phyloP scores from a whole-genome alignment of 2,329 filamentous ascomycete genomes.

The Diaporthe sp. region DNA sequence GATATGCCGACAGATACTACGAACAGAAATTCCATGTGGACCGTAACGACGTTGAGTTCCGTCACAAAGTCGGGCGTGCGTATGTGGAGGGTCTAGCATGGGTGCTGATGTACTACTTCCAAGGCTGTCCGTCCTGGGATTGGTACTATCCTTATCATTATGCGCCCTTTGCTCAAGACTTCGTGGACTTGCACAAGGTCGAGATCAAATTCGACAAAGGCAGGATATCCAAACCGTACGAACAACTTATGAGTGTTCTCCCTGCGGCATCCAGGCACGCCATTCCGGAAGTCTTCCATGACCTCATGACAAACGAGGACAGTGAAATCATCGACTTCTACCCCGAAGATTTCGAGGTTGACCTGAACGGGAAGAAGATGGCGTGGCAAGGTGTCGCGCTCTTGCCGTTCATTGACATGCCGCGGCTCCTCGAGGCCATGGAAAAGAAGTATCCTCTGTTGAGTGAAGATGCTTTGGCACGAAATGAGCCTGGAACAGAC shows the following conservation, averaged over 20 bases:
- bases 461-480: conserved; percentile 78
- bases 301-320: conserved; percentile 87
- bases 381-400: conserved; percentile 97
- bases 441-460: conserved; percentile 84
- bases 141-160: conserved; percentile 99
- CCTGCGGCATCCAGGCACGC: conserved; percentile 94
- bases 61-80: conserved; percentile 87
- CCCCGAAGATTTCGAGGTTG: conserved; percentile 91
- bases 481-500: conserved; percentile 85
- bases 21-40: conserved; percentile 94
- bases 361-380: conserved; percentile 98
- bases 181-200: conserved; percentile 84
- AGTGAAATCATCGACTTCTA: conserved; percentile 98
- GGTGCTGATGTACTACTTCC: conserved; percentile 97
- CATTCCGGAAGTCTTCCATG: conserved; percentile 88
- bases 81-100: conserved; percentile 96
- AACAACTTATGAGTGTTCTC: conserved; percentile 98
- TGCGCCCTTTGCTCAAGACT: conserved; percentile 96
- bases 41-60: conserved; percentile 85
- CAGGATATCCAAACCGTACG: conserved; percentile 88
- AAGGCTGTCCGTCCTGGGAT: conserved; percentile 97
- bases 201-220: conserved; percentile 87
- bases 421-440: conserved; percentile 85
- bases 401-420: conserved; percentile 96
- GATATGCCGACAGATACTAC: conserved; percentile 96